Evolutionary conservation across 2,329 filamentous ascomycete species (phyloP), one percentile per base, ranked within the genome.

Genomic region (Cryphonectria radicalis): DNA sequence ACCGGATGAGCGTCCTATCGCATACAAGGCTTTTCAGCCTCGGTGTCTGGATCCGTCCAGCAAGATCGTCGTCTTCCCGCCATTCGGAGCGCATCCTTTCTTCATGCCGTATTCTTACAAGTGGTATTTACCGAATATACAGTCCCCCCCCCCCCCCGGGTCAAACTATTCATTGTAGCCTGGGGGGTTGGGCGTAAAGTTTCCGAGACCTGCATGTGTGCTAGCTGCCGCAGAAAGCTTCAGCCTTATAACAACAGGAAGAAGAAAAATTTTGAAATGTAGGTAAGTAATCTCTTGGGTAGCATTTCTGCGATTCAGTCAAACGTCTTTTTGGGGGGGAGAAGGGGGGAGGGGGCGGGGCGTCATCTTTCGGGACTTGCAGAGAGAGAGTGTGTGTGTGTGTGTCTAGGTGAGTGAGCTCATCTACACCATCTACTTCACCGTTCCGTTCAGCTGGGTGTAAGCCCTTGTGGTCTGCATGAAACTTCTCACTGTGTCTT

Each of bases 231-330:
- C n/a, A 64, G 11, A 63, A 11, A 50, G 62, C 63, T 57, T 71
- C 70, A 71, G 67, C 70, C 70, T 66, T 71, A 71, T 13, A 42
- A 42, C 13, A 42, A 40, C 42, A 71, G 10, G 6, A 8, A 37
- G 10, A 37, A 37, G 35, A 37, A 8, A 4, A 37, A 53, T 43
- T 63, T 67, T 25, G 50, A 55, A 40, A 40, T 63, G 55, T n/a
- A 19, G 10, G 57, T 37, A 28, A 57, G 63, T 42, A 37, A 63
- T 43, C 32, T 25, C 40, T 46, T 28, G 19, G 32, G 60, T 40
- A 63, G n/a, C 13, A 40, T 50, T n/a, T 40, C 40, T 13, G 55
- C 66, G 43, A 65, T 25, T 22, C 40, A 19, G n/a, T 25, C 37
- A 17, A 42, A 68, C 55, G 5, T n/a, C 22, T 11, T 8, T n/a